Percentiles rank a stretch among this genome's conserved stretches.
Conservation (phyloP, 352 stramenopile genomes). For the Pythium scleroteichum region DNA sequence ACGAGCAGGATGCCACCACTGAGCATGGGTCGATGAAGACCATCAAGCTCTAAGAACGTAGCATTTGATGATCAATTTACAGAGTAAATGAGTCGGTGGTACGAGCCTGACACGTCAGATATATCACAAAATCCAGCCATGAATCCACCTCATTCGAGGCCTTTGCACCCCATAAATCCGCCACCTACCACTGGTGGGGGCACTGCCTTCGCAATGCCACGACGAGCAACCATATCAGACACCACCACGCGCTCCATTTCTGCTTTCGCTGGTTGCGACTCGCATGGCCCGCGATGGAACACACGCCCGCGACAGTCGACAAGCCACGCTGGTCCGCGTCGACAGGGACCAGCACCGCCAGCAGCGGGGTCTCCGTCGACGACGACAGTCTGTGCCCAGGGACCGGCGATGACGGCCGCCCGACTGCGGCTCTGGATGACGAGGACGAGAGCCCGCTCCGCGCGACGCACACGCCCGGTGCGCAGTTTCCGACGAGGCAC, state of each 20-base stretch:
- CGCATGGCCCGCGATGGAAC: no score
- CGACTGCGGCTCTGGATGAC: background rate
- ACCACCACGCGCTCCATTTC: no score
- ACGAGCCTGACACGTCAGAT: conserved; percentile 4
- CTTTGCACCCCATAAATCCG: no score
- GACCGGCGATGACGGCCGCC: conserved; percentile 4
- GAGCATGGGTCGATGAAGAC: background rate
- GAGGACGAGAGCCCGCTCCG: background rate
- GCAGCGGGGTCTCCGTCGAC: conserved; percentile 2
- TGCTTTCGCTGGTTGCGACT: no score
- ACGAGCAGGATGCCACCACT: background rate
- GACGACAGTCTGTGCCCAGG: background rate
- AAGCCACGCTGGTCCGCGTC: background rate
- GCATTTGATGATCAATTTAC: background rate
- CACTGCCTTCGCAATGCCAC: no score
- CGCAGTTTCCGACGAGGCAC: background rate
- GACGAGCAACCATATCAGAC: no score
- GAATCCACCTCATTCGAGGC: no score
- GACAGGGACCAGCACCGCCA: background rate
- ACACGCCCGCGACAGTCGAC: no score
- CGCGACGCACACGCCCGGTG: background rate
- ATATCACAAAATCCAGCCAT: no score
- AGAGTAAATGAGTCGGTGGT: conserved; percentile 6
- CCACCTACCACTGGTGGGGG: no score
- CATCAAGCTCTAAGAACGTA: background rate